Conservation (phyloP, 148 eudicot genomes). For the Salicornia ramosissima region DNA sequence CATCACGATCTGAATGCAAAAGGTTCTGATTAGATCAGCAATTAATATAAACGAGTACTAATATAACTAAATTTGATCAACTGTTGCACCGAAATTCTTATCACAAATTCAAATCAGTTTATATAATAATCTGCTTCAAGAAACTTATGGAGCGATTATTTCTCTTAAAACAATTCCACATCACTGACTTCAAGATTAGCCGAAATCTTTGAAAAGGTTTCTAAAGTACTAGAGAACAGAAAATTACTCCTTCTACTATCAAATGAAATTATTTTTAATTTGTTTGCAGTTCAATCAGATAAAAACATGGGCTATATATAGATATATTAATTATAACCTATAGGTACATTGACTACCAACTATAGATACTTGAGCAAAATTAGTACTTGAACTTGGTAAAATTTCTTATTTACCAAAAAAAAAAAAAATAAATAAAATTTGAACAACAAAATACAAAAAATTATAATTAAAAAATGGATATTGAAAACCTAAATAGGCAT, state of each 20-base stretch:
- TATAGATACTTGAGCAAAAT: too few species aligned
- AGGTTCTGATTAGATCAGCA: not conserved
- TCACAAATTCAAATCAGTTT: not conserved
- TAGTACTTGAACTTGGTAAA: too few species aligned
- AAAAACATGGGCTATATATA: not conserved
- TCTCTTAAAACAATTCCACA: not conserved
- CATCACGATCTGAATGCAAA: slow-evolving; percentile 64
- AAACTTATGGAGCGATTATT: not conserved
- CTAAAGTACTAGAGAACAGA: not conserved
- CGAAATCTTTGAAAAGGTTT: not conserved
- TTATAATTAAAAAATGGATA: too few species aligned
- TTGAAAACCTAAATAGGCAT: too few species aligned
- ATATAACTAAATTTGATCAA: not conserved
- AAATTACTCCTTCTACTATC: too few species aligned
- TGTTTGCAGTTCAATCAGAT: not conserved
- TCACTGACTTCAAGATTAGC: not conserved
- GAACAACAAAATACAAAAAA: too few species aligned
- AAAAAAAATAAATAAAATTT: too few species aligned
- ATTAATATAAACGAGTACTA: not conserved
- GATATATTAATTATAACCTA: too few species aligned
- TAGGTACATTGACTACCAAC: too few species aligned
- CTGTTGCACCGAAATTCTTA: not conserved
- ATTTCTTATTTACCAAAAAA: too few species aligned
- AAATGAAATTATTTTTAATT: not conserved
- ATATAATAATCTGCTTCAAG: not conserved